These are phyloP conservation scores for Pythium phragmiticola DNA, from an alignment of 352 stramenopile genomes.

Conservation along the genomic window DNA sequence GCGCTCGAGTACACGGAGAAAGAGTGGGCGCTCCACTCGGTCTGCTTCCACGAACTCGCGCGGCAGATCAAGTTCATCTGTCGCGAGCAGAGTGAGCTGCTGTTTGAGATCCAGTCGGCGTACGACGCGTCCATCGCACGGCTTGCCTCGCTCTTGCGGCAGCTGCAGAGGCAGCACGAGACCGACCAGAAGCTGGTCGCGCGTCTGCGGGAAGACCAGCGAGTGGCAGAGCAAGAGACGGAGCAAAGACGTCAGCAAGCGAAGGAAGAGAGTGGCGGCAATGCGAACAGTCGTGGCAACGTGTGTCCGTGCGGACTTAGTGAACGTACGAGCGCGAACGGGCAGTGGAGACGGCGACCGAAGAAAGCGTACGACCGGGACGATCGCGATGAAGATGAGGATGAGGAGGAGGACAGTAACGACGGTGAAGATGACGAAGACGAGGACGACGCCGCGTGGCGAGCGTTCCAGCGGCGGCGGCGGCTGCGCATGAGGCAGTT, in stretches of 20 bases:
- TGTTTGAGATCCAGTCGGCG: conserved; percentile 52
- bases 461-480: conserved; percentile 24
- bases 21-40: conserved; percentile 64
- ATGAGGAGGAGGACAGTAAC: conserved; percentile 15
- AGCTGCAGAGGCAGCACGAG: not conserved
- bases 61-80: conserved; percentile 77
- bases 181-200: not conserved
- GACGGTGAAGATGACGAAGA: conserved; percentile 30
- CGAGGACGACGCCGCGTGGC: conserved; percentile 22
- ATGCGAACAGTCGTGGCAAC: not conserved
- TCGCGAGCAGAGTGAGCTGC: conserved; percentile 70
- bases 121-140: conserved; percentile 44
- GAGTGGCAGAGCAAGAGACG: not conserved
- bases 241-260: not conserved
- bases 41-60: conserved; percentile 75
- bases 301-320: not conserved
- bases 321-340: not conserved
- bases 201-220: conserved; percentile 2
- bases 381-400: not conserved
- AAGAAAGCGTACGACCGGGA: not conserved
- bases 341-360: not conserved
- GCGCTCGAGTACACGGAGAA: conserved; percentile 48
- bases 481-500: not conserved
- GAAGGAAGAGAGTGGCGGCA: not conserved
- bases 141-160: conserved; percentile 15